Conservation (phyloP, 176 grass and related monocot species). For the Hordeum vulgare region DNA sequence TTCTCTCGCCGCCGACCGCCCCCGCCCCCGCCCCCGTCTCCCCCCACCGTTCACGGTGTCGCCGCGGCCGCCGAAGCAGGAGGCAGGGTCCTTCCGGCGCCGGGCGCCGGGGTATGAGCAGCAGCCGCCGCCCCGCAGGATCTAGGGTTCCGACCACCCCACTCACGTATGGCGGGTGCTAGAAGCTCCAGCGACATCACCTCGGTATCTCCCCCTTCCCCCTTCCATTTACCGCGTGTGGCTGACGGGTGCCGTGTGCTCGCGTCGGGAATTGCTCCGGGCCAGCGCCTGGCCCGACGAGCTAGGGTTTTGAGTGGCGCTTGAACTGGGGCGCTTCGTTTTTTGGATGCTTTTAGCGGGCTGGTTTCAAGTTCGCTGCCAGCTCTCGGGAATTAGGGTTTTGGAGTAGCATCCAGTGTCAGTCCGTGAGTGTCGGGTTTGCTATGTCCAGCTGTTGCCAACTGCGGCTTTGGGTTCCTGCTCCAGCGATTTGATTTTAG, state of each 20-base stretch:
- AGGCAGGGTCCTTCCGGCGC: slow-evolving; percentile 60
- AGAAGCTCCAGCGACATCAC: slow-evolving; percentile 61
- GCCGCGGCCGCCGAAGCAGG: not conserved
- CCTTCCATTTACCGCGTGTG: not conserved
- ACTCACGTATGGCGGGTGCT: slow-evolving; percentile 98
- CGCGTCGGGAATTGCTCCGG: not conserved
- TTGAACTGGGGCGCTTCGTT: not conserved
- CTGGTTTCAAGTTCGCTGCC: not conserved
- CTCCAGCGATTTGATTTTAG: not conserved
- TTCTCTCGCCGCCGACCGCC: slow-evolving; percentile 17
- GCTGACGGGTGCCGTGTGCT: not conserved
- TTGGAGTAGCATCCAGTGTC: not conserved
- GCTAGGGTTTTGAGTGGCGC: slow-evolving; percentile 26
- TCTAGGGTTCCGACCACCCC: slow-evolving; percentile 85
- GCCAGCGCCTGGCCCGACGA: not conserved
- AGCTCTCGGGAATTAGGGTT: slow-evolving; percentile 34
- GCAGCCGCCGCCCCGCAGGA: slow-evolving; percentile 58
- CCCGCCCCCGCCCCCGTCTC: not conserved
- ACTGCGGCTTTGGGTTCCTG: not conserved
- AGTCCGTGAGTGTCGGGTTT: not conserved
- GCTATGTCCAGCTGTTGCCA: not conserved
- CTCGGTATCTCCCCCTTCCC: slow-evolving; percentile 39
- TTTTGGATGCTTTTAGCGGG: not conserved
- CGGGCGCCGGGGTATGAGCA: slow-evolving; percentile 65
- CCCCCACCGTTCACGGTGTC: not conserved